These are phyloP conservation scores for Choanephora cucurbitarum DNA, from an alignment of 371 early-diverging fungal genomes.

Conservation along the genomic window DNA sequence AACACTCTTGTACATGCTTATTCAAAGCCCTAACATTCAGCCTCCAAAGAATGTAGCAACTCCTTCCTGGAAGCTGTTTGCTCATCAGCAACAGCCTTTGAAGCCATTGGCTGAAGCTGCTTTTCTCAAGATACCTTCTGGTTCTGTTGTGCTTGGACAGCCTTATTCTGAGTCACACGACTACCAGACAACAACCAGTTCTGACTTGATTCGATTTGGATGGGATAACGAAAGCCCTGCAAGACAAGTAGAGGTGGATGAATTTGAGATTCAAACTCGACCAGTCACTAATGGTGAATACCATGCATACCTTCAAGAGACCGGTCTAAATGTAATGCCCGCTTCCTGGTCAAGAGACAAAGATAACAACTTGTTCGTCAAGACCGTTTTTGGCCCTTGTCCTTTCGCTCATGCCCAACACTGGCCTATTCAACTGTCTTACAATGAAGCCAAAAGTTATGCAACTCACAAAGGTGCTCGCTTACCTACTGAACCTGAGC, in stretches of 20 bases:
- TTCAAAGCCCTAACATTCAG: conserved; percentile 59
- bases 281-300: conserved; percentile 87
- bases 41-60: conserved; percentile 37
- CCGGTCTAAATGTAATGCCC: conserved; percentile 28
- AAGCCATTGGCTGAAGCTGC: conserved; percentile 17
- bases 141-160: conserved; percentile 55
- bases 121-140: conserved; percentile 20
- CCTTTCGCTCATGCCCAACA: conserved; percentile 50
- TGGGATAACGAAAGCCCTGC: conserved; percentile 90
- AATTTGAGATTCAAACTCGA: conserved; percentile 71
- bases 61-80: conserved; percentile 28
- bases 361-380: conserved; percentile 44
- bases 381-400: conserved; percentile 69
- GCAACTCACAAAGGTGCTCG: conserved; percentile 57
- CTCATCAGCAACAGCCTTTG: conserved; percentile 3
- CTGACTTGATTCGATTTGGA: conserved; percentile 59
- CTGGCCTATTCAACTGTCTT: conserved; percentile 81
- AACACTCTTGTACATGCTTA: conserved; percentile 84
- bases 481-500: conserved; percentile 72
- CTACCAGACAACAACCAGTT: conserved; percentile 31
- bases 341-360: conserved; percentile 54
- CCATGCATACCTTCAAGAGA: conserved; percentile 50
- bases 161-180: conserved; percentile 36
- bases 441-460: conserved; percentile 70
- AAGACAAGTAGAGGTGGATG: conserved; percentile 34